Base-by-base conservation (phyloP, 2,329 filamentous ascomycete genomes). In the Didymella pomorum region DNA sequence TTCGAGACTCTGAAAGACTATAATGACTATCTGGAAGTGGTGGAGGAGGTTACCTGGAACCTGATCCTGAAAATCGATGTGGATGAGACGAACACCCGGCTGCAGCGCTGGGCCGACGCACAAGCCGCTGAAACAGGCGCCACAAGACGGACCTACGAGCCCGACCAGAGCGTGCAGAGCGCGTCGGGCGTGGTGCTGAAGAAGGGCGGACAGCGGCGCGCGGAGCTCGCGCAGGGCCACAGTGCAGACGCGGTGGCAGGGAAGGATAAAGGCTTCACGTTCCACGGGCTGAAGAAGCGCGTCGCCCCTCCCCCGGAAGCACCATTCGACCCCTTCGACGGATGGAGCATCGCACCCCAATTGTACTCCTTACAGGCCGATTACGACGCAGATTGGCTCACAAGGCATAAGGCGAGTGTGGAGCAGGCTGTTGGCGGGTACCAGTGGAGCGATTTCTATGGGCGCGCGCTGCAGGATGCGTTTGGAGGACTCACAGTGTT, bases 1-100 rank as follows among this genome's bases (percentile, higher is more conserved):
- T 99, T 99, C 71, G 90, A 96, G 76, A 87, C 86, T 2, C 83
- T 97, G 59, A 81, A 86, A 42, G 90, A 88, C 72, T 99, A 89
- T 82, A 97, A 99, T 79, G 89, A 97, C 77, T 97, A 98, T 79
- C 87, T 99, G 12, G 92, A 98, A 78, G 88, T 91, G 72, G 92
- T 97, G 37, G 95, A 99, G 80, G 87, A 90, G 65, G 85, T 97
- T 61, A 93, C 93, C 1, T 93, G 93, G 79, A 94, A 97, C 73
- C 83, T 99, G 10, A 89, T 97, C 52, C 84, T 87, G 64, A 87
- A 89, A 41, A 83, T 81, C 42, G 87, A 93, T 58, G 83, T 88
- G 0, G 86, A 87, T n/a, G 85, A 83, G 56, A 88, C 85, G 2
- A 82, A 87, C 69, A 76, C 79, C 41, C 81, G 84, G 52, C 79